Base-by-base conservation (phyloP, 805 yeast genomes). In the Candida krabiensis region DNA sequence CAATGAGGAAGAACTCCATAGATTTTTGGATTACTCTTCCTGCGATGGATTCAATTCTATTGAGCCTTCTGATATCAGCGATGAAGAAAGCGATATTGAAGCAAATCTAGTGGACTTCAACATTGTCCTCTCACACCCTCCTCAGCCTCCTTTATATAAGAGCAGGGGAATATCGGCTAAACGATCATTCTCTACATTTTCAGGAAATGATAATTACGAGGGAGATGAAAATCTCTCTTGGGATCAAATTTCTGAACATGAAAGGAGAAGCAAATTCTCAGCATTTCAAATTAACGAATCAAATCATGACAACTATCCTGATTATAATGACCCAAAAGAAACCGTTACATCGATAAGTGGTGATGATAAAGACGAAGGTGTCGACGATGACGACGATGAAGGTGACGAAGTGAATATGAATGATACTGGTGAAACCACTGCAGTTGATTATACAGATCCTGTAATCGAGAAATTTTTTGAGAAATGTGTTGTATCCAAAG, bases 1-100 rank as follows among this genome's bases (percentile, higher is more conserved):
- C 2, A 52, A 47, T 25, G 48, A 48, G 19, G 55, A 45, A 3
- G 61, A 54, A 35, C 23, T 58, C 21, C 49, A 46, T 29, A 31
- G 50, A 16, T 51, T 54, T 19, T 24, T 55, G 11, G 51, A 43
- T 3, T 38, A 44, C 5, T 33, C 49, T n/a, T 40, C 50, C 5
- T 15, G 28, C 8, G 38, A 38, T 17, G 32, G 21, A 13, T 3
- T 7, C 6, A 28, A 37, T 9, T 14, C 8, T 19, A 11, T 8
- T 15, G 21, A 30, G 36, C 40, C 17, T 32, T 29, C 28, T 35
- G 37, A 16, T 25, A 9, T 14, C 17, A 31, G 26, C 14, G 38
- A 23, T 25, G 14, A 32, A 21, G 40, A 37, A 18, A 26, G 38
- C 11, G 46, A 43, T 22, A 30, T 41, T 16, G 45, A 41, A 18